Base-by-base conservation (phyloP, 1,139 yeast genomes). In the Williopsis jadinii region DNA sequence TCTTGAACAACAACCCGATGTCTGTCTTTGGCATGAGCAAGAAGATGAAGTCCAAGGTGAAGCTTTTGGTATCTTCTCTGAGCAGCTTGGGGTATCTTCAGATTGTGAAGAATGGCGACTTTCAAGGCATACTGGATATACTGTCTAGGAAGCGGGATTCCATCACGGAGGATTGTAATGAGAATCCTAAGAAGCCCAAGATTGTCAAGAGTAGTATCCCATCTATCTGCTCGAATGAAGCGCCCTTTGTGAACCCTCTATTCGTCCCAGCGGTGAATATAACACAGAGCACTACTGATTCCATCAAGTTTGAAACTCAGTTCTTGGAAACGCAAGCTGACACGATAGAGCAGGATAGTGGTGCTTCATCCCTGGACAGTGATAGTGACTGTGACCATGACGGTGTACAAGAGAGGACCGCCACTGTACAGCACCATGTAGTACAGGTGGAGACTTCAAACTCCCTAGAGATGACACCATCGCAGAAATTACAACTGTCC, bases 1-100 rank as follows among this genome's bases (percentile, higher is more conserved):
- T 44, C 3, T 19, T 47, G 9, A 44, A 49, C 29, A 28, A 28
- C 4, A 40, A 38, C 27, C 45, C 45, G 3, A 19, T n/a, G 15
- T 26, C 32, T 30, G 40, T 42, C 2, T 28, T 40, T 3, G 34
- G 26, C n/a, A 9, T 37, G 30, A 30, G 35, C 3, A n/a, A 26
- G n/a, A 40, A 34, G 11, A 39, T 38, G 9, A 42, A 37, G 30
- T 9, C 11, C 15, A 48, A 48, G 33, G 30, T 48, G 9, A 36
- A 32, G 26, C 28, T 33, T 2, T 19, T 48, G 11, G 32, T 40
- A 5, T 32, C 35, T 3, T 14, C 34, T 9, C 24, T 48, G 9
- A 33, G 41, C 13, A 34, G 13, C 6, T 37, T 28, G 12, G 13
- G 29, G 8, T 14, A 30, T 12, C 5, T 28, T 19, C 19, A 26